Evolutionary conservation across 2,329 filamentous ascomycete species (phyloP).

Genomic region (Pseudogymnoascus sp.): DNA sequence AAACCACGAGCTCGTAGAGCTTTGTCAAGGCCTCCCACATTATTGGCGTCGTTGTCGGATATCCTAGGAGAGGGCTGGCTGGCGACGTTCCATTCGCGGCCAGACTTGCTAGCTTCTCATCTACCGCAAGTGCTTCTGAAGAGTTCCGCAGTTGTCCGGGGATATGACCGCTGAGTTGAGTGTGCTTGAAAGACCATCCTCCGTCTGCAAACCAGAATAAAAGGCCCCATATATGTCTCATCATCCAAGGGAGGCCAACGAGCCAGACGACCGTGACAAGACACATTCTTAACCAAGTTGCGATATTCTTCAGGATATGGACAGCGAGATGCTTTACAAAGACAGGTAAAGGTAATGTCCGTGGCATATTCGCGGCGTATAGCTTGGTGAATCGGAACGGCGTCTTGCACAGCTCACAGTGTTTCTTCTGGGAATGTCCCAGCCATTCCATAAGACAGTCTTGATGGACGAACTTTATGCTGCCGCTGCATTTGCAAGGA

Average conservation of each 20-base stretch:
- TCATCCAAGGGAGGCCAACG: conserved; percentile 76
- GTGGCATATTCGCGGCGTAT: conserved; percentile 90
- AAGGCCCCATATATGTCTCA: conserved; percentile 85
- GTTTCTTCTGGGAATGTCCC: conserved; percentile 96
- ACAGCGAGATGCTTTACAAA: conserved; percentile 71
- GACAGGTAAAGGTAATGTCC: conserved; percentile 66
- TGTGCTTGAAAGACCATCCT: conserved; percentile 24
- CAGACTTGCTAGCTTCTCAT: conserved; percentile 22
- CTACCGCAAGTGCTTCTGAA: conserved; percentile 19
- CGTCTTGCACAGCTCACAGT: conserved; percentile 98
- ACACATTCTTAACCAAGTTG: conserved; percentile 69
- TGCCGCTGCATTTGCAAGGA: conserved; percentile 97
- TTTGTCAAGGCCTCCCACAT: neutral
- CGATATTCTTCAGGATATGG: conserved; percentile 60
- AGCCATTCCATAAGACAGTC: conserved; percentile 98
- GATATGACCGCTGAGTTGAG: neutral
- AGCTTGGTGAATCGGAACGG: conserved; percentile 97
- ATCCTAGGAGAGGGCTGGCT: conserved; percentile 22
- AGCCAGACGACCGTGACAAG: conserved; percentile 85
- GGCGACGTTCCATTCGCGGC: conserved; percentile 26
- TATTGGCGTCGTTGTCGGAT: conserved; percentile 32
- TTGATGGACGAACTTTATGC: conserved; percentile 97
- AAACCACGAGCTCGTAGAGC: neutral
- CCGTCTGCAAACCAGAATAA: conserved; percentile 64
- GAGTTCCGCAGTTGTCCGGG: conserved; percentile 14